Evolutionary conservation across 1,284 basidiomycete genomes (phyloP).

Genomic region (Rhodotorula sp.): DNA sequence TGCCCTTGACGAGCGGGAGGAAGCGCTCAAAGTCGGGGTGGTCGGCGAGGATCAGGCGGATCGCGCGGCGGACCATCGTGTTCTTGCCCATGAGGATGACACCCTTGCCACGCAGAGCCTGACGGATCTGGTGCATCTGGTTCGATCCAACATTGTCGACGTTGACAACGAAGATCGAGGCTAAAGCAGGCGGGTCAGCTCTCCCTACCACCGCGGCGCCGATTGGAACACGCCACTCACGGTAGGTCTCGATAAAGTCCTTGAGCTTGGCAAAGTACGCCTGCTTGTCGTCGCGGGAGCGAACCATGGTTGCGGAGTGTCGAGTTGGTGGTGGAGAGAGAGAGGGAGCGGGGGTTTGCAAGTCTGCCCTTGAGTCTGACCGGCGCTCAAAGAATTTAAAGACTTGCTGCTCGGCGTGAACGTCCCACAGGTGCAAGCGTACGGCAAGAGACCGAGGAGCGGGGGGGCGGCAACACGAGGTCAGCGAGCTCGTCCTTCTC

Average conservation of each 20-base stretch:
- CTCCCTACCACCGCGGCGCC: background rate
- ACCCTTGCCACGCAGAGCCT: slow-evolving; percentile 92
- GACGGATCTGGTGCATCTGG: slow-evolving; percentile 98
- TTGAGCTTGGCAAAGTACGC: slow-evolving; percentile 92
- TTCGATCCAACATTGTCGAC: slow-evolving; percentile 99
- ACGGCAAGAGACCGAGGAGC: background rate
- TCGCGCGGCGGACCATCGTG: slow-evolving; percentile 99
- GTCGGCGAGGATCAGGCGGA: slow-evolving; percentile 85
- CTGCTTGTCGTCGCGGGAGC: slow-evolving; percentile 66
- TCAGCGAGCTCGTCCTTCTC: slow-evolving; percentile 2
- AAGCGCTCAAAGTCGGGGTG: slow-evolving; percentile 93
- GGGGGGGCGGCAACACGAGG: background rate
- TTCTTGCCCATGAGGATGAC: slow-evolving; percentile 99
- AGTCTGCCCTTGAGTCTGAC: slow-evolving; percentile 41
- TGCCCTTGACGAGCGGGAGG: slow-evolving; percentile 91
- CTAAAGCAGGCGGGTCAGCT: slow-evolving; percentile 52
- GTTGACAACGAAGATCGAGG: slow-evolving; percentile 98
- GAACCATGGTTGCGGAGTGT: slow-evolving; percentile 34
- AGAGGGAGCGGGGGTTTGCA: slow-evolving; percentile 18
- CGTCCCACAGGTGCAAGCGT: background rate
- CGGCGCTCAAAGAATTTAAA: slow-evolving; percentile 44
- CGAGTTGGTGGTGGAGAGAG: background rate
- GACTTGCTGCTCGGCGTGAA: slow-evolving; percentile 34
- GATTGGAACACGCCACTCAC: slow-evolving; percentile 57
- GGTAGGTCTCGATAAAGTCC: slow-evolving; percentile 85